A percentile compares a stretch with the other conserved stretches of the same genome.
Conservation (phyloP, 257 asterid genomes). For the Solanum arcanum region DNA sequence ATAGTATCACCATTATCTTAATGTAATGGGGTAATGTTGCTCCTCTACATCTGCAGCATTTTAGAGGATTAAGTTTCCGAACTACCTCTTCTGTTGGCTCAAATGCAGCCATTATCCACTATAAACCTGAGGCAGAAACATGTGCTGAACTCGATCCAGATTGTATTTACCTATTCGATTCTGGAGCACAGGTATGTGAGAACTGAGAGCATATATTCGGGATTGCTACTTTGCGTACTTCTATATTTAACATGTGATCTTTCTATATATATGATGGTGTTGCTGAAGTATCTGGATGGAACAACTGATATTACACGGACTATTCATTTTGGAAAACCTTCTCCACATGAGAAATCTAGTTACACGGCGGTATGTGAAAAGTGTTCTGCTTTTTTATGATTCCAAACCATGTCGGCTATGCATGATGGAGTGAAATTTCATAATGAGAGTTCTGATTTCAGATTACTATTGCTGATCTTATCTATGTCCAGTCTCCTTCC, state of each 20-base stretch:
- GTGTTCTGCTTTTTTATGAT: not conserved
- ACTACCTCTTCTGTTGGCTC: constrained; percentile 96
- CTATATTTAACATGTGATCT: not conserved
- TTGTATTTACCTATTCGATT: constrained; percentile 75
- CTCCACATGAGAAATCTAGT: constrained; percentile 88
- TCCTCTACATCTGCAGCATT: constrained; percentile 38
- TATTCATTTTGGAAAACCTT: constrained; percentile 86
- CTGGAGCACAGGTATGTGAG: constrained; percentile 88
- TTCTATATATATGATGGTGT: not conserved
- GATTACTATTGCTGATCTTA: not conserved
- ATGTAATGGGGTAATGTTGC: not conserved
- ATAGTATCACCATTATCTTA: not conserved
- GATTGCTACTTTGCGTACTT: not conserved
- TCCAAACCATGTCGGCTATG: not conserved
- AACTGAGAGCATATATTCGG: not conserved
- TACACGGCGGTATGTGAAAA: constrained; percentile 67
- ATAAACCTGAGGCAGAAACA: constrained; percentile 57
- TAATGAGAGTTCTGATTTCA: not conserved
- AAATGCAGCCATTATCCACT: constrained; percentile 89
- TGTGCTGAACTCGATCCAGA: constrained; percentile 90
- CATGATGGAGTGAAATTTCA: not conserved
- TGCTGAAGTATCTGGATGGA: constrained; percentile 80
- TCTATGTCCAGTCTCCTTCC: not conserved
- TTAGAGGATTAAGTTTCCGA: constrained; percentile 88
- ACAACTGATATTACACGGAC: constrained; percentile 98